Evolutionary conservation across 108 stramenopile species (phyloP), one percentile per base, ranked within the genome.

Genomic region (Mediolabrus comicus): DNA sequence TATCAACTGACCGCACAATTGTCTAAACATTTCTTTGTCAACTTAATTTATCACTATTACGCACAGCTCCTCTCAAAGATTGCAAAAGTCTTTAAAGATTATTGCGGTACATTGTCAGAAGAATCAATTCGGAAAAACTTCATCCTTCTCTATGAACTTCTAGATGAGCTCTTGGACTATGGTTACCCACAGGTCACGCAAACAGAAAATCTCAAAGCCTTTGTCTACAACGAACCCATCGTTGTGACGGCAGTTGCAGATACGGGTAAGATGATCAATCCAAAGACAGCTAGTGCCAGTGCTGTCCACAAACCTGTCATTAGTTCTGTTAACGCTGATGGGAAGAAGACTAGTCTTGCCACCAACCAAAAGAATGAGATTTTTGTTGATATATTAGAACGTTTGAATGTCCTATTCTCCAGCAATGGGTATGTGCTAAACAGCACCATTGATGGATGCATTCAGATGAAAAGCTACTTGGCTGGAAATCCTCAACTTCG

Each of bases 101-200:
- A 99, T 75, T 99, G 99, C 70, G 99, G 99, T 16, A 92, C 97
- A 3, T 83, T 99, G 7, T 95, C 92, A 12, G 95, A 98, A 82
- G 98, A 99, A 70, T 88, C 95, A 3, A 96, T 99, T 65, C 94
- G 99, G 49, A 99, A 99, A 82, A 99, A 99, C 72, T 99, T 99
- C 77, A 95, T 98, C 65, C 87, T 99, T 7, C 81, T 98, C 41
- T 99, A 99, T 80, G 99, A 99, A 84, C 95, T 99, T 26, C 87
- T 99, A 24, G 99, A 99, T 83, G 99, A 99, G 68, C 95, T 99
- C 82, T 61, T 98, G 29, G 99, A 99, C 83, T 99, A 87, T 59
- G 99, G 99, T 7, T 99, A 99, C 76, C 97, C 98, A 17, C 98
- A 98, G 79, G 94, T 92, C 14, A 96, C 95, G 14, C 89, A 92